Base-by-base conservation (phyloP, 192 early-diverging fungal species). In the Mortierella antarctica region DNA sequence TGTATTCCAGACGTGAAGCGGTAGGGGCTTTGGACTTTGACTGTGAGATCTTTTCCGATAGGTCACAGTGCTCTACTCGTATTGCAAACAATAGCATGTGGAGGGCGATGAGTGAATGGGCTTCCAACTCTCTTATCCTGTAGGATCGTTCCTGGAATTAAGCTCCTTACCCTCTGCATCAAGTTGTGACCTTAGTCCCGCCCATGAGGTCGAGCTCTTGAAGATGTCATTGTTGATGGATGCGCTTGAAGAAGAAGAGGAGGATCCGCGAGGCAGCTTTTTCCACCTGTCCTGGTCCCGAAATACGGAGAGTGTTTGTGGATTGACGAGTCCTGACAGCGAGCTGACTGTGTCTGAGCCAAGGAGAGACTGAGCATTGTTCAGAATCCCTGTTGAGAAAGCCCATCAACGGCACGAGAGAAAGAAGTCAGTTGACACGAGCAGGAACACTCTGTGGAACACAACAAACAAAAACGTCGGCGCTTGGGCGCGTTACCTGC, bases 251-350 rank as follows among this genome's bases (percentile, higher is more conserved):
- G 52, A 4, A 15, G 63, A 57, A 15, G 54, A 18, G 48, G 65
- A 18, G 48, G 65, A 57, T 63, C 76, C 49, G 54, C 71, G 57
- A 57, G 54, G 42, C 20, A 87, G 42, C 20, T 66, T 66, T 40
- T 85, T 78, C 87, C 87, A 88, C 14, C 82, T 71, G 14, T 74
- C 68, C 40, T 86, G 83, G 61, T 86, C 87, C 60, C 83, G 85
- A 64, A 88, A 86, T 8, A 88, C 58, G 6, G 83, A 66, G 7
- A 88, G 55, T 51, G 83, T 86, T 20, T 74, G 71, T 52, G 87
- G 78, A 44, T 81, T 81, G 48, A 88, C 74, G 39, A 88, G 84
- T 66, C 74, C 77, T 65, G 85, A 61, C 41, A 72, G 65, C 2
- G 70, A 67, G 60, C 67, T 72, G 53, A 68, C 60, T 14, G 77